Base-by-base conservation (phyloP, 129 eudicot genomes). In the Mikania micrantha region DNA sequence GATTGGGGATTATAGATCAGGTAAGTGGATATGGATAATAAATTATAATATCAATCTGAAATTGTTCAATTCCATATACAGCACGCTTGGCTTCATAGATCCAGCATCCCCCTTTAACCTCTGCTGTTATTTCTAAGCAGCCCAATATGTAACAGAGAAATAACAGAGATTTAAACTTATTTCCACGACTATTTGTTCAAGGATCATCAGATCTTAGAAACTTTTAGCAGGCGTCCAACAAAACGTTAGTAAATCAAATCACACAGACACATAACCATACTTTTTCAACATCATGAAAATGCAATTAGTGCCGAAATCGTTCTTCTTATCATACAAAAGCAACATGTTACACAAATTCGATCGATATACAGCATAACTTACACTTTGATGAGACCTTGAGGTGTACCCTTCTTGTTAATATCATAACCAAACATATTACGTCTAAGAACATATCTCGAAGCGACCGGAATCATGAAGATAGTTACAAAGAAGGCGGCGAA, bases 381-480 rank as follows among this genome's bases (percentile, higher is more conserved):
- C 62, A 56, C 62, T 56, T 56, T 56, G 19, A 56, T 29, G 16
- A 56, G 62, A 12, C 99, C 99, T 40, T 79, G 85, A 60, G 99
- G 99, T 6, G 99, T 94, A 5, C 99, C 97, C 67, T 66, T 87
- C 87, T 94, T 89, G 53, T 94, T 94, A 61, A 94, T 89, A 59
- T 94, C 97, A 60, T 41, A 83, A 40, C 99, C 99, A 69, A 84
- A 94, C 80, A 94, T 70, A 67, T 86, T 89, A 42, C 97, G 84
- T 40, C 87, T 79, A 45, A 76, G 63, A 8, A 94, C 90, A 69
- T 89, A 89, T 73, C 82, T 81, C 0, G 99, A 79, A 40, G 96
- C 95, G 24, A 94, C 95, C 4, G 97, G 99, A 32, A 94, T 89
- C 97, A 94, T 57, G 16, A 27, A 32, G 1, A 87, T 62, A 40